Evolutionary conservation across 2,329 filamentous ascomycete genomes (phyloP).

Genomic region (Aaosphaeria arxii): DNA sequence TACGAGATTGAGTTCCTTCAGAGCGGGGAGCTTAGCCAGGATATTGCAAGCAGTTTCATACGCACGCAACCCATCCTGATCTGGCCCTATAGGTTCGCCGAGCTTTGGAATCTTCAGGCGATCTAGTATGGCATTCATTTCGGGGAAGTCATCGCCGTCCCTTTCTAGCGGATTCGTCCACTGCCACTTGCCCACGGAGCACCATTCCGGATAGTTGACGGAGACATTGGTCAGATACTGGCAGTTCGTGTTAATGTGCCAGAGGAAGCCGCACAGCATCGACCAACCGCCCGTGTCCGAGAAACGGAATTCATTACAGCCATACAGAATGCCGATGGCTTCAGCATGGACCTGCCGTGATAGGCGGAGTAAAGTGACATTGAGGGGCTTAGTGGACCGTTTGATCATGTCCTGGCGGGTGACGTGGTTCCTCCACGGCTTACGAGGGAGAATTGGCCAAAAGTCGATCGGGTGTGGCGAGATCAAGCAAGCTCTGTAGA

Average conservation of each 20-base stretch:
- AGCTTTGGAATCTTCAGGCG: too few species aligned
- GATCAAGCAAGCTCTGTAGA: neutral
- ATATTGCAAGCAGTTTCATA: neutral
- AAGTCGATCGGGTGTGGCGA: constrained; percentile 3
- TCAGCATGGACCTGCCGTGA: constrained; percentile 7
- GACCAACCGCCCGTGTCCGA: constrained; percentile 3
- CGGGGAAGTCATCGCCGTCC: too few species aligned
- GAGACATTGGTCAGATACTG: constrained; percentile 6
- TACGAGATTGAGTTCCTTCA: neutral
- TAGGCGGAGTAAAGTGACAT: constrained; percentile 3
- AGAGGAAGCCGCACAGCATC: constrained; percentile 2
- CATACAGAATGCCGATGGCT: constrained; percentile 6
- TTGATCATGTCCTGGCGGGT: too few species aligned
- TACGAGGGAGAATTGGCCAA: constrained; percentile 1
- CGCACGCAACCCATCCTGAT: too few species aligned
- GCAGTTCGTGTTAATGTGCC: constrained; percentile 4
- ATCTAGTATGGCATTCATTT: too few species aligned
- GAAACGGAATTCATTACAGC: constrained; percentile 10
- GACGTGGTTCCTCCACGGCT: too few species aligned
- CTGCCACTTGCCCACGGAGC: too few species aligned
- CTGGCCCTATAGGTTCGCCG: too few species aligned
- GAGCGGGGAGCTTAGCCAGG: neutral
- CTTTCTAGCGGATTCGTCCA: too few species aligned
- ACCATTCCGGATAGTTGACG: neutral
- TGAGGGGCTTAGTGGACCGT: neutral